Percentiles rank a stretch among this genome's conserved stretches.
Evolutionary conservation across 2,329 filamentous ascomycete genomes (phyloP).

Genomic region (Botryotinia narcissicola): DNA sequence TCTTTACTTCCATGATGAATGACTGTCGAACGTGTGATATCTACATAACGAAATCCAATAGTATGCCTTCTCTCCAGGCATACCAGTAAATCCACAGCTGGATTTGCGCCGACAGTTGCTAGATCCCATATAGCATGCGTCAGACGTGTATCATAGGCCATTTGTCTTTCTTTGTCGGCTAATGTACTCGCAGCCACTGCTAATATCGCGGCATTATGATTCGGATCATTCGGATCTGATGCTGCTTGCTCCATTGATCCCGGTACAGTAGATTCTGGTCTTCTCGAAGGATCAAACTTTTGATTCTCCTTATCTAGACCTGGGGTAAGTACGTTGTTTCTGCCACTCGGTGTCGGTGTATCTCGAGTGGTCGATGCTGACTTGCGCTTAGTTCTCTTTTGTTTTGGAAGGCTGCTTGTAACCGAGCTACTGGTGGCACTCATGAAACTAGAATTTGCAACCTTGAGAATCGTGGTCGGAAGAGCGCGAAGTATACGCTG

Average conservation of each 20-base stretch:
- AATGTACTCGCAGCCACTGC: constrained; percentile 59
- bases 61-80: constrained; percentile 87
- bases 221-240: constrained; percentile 34
- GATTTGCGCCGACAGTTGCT: constrained; percentile 87
- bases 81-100: constrained; percentile 86
- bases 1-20: constrained; percentile 94
- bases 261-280: constrained; percentile 34
- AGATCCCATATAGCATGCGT: constrained; percentile 94
- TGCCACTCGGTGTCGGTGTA: constrained; percentile 38
- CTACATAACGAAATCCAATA: constrained; percentile 95
- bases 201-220: constrained; percentile 37
- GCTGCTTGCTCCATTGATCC: constrained; percentile 33
- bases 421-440: constrained; percentile 84
- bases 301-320: constrained; percentile 38
- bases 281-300: constrained; percentile 34
- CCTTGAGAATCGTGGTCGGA: constrained; percentile 86
- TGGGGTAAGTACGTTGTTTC: constrained; percentile 40
- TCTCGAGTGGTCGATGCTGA: constrained; percentile 42
- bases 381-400: constrained; percentile 60
- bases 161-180: constrained; percentile 69
- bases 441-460: constrained; percentile 95
- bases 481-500: constrained; percentile 88
- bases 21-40: constrained; percentile 86
- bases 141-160: constrained; percentile 76
- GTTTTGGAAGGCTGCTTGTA: constrained; percentile 71